A percentile compares a stretch with the other conserved stretches of the same genome.
Evolutionary conservation across 495 filamentous ascomycete genomes (phyloP).

Genomic region (Penicillium nucicola): DNA sequence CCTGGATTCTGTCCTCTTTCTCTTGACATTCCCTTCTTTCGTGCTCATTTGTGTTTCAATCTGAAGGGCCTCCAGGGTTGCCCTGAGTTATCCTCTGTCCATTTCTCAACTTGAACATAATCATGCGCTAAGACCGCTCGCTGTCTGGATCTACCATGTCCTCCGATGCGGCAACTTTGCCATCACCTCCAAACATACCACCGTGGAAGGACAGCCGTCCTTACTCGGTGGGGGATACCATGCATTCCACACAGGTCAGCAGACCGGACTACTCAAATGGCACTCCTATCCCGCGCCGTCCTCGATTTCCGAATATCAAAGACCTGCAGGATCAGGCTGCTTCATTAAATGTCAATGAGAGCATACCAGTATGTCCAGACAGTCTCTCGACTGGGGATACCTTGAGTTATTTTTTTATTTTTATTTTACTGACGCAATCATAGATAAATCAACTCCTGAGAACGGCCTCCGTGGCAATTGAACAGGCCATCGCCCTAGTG

Average conservation of each 20-base stretch:
- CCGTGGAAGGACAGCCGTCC: slow-evolving; percentile 34
- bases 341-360: slow-evolving; percentile 38
- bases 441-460: slow-evolving; percentile 35
- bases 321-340: slow-evolving; percentile 59
- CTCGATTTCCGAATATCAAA: slow-evolving; percentile 66
- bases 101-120: slow-evolving; percentile 4
- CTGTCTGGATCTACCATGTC: slow-evolving; percentile 35
- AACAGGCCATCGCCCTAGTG: slow-evolving; percentile 29
- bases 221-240: slow-evolving; percentile 28
- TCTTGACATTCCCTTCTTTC: slow-evolving; percentile 11
- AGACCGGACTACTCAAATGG: slow-evolving; percentile 27
- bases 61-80: too few relatives aligned
- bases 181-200: slow-evolving; percentile 35
- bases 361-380: slow-evolving; percentile 45
- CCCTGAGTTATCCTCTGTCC: background rate
- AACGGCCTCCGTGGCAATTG: slow-evolving; percentile 35
- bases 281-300: slow-evolving; percentile 15
- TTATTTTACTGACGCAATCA: slow-evolving; percentile 18
- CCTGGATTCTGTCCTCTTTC: slow-evolving; percentile 16
- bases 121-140: slow-evolving; percentile 27
- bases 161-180: slow-evolving; percentile 43
- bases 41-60: background rate
- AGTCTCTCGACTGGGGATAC: too few relatives aligned
- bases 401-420: too few relatives aligned
- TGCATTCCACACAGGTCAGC: slow-evolving; percentile 27